phyloP scores from a whole-genome alignment of 2,329 filamentous ascomycete species.

The Fusarium clavum region DNA sequence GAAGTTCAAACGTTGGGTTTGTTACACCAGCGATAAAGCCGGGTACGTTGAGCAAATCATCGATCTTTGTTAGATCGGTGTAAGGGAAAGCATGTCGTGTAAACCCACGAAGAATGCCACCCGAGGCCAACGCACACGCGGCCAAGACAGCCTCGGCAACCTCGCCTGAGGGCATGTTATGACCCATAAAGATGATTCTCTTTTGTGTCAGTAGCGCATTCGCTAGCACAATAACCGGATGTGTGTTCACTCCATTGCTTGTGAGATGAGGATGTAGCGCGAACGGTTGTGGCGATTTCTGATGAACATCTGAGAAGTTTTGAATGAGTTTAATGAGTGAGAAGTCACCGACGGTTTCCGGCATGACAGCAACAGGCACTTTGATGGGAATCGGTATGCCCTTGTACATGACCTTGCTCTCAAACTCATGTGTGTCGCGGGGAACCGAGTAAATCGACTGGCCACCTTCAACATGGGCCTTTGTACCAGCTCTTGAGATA shows the following conservation, averaged over 20 bases:
- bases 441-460: conserved; percentile 79
- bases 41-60: conserved; percentile 93
- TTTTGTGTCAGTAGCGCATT: conserved; percentile 98
- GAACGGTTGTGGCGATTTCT: conserved; percentile 87
- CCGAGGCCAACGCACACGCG: conserved; percentile 93
- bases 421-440: conserved; percentile 96
- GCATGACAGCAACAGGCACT: conserved; percentile 90
- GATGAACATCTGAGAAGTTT: conserved; percentile 86
- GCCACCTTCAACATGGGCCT: conserved; percentile 69
- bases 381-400: conserved; percentile 97
- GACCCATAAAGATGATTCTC: conserved; percentile 92
- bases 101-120: conserved; percentile 91
- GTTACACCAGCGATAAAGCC: conserved; percentile 98
- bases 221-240: conserved; percentile 93
- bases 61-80: conserved; percentile 96
- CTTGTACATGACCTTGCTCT: conserved; percentile 95
- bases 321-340: conserved; percentile 97
- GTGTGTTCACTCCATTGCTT: conserved; percentile 87
- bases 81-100: conserved; percentile 97
- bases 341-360: conserved; percentile 97
- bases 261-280: conserved; percentile 90
- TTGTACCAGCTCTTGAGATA: conserved; percentile 71
- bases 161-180: conserved; percentile 94
- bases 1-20: conserved; percentile 94
- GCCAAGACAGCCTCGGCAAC: conserved; percentile 98